These are phyloP conservation scores for Rhizopus sp. DNA, from an alignment of 371 early-diverging fungal species.

Conservation along the genomic window DNA sequence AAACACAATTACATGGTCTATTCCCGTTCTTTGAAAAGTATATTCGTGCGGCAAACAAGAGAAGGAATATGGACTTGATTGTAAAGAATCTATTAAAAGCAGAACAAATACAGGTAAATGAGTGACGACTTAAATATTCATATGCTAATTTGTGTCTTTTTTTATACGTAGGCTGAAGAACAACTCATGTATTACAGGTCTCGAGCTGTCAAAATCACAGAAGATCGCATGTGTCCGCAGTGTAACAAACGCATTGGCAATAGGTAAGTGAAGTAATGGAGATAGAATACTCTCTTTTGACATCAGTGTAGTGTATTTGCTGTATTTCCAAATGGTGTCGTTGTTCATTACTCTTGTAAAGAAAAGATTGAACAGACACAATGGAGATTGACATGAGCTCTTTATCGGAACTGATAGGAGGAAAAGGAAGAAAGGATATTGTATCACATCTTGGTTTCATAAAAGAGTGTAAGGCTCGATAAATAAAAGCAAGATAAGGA, in stretches of 20 bases:
- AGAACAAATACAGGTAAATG: conserved; percentile 65
- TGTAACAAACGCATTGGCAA: conserved; percentile 83
- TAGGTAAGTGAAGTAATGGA: conserved; percentile 44
- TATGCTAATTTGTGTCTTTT: not conserved
- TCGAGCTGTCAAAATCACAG: conserved; percentile 70
- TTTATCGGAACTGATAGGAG: conserved; percentile 5
- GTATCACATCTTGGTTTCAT: conserved; percentile 6
- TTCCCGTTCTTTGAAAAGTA: conserved; percentile 71
- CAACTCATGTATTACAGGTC: conserved; percentile 66
- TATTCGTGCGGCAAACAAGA: conserved; percentile 66
- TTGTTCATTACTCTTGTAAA: conserved; percentile 81
- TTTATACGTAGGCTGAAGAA: conserved; percentile 63
- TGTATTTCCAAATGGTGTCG: conserved; percentile 70
- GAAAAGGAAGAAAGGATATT: not conserved
- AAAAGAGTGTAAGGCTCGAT: not conserved
- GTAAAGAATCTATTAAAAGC: conserved; percentile 73
- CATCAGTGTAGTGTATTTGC: conserved; percentile 65
- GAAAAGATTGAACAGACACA: conserved; percentile 60
- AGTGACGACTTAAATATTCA: not conserved
- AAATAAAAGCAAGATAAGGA: conserved; percentile 7
- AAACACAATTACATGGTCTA: conserved; percentile 56
- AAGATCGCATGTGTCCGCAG: conserved; percentile 79
- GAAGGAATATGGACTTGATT: conserved; percentile 63
- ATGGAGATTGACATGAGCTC: conserved; percentile 39
- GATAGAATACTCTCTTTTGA: not conserved